Base-by-base conservation (phyloP, 345 rosid genomes). In the Raphanus raphanistrum region DNA sequence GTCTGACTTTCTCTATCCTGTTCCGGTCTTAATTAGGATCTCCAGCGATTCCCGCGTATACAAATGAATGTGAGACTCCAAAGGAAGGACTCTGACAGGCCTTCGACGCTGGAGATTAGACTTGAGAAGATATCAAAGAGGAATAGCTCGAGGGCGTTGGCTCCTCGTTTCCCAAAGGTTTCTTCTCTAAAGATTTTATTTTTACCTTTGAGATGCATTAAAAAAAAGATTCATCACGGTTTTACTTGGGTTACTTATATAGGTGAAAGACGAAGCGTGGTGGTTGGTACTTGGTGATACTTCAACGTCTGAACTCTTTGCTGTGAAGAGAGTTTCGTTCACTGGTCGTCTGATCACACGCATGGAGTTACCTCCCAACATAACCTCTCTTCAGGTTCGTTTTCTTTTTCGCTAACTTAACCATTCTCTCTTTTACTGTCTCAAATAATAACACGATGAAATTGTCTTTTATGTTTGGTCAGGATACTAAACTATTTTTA, bases 241-340 rank as follows among this genome's bases (percentile, higher is more conserved):
- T 10, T 10, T 25, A 61, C 28, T 29, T 21, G 45, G 66, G 57
- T 50, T 13, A 2, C 54, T 57, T 82, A 48, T 82, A 48, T 54
- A 94, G 97, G 63, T 86, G 64, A 94, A 94, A 91, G 92, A 87
- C 73, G 99, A 94, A 87, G 99, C 97, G 36, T 94, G 99, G 98
- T 94, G 98, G 99, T 77, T 94, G 69, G 84, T 90, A 71, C 93
- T 94, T 50, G 96, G 97, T 43, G 89, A 94, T 79, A 78, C 90
- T 17, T 65, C 83, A 45, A 86, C 92, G 43, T 85, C 86, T 2
- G 92, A 92, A 76, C 84, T 92, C 61, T 86, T 85, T 90, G 96
- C 97, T 72, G 68, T 94, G 69, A 94, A 92, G 88, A 89, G 99
- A 83, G 89, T 94, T 66, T 88, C 98, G 36, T 90, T 94, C 90